phyloP scores from a whole-genome alignment of 2,329 filamentous ascomycete species.

The Gaeumannomyces sp. region DNA sequence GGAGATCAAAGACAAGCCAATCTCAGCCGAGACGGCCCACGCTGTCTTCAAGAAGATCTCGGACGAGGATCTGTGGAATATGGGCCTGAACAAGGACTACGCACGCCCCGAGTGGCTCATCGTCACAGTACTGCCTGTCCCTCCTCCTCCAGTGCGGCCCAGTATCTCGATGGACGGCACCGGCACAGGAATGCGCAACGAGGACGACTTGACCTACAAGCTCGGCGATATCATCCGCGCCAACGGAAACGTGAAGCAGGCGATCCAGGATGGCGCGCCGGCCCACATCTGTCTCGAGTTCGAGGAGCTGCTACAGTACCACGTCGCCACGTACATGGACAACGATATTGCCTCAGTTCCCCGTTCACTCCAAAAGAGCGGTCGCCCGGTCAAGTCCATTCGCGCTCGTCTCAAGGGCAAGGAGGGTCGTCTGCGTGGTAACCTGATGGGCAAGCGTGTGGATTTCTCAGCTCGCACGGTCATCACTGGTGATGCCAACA shows the following conservation, averaged over 20 bases:
- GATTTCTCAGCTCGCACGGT: constrained; percentile 99
- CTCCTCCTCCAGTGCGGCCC: constrained; percentile 88
- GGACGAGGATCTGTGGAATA: constrained; percentile 72
- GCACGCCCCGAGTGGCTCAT: constrained; percentile 98
- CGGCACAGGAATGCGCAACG: constrained; percentile 83
- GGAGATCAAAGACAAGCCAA: constrained; percentile 66
- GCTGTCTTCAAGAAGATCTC: constrained; percentile 82
- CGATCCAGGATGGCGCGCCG: constrained; percentile 84
- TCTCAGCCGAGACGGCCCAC: constrained; percentile 79
- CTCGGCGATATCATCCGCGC: constrained; percentile 96
- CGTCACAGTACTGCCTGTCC: constrained; percentile 87
- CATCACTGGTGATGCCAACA: constrained; percentile 96
- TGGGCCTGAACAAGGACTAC: constrained; percentile 91
- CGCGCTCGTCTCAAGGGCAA: constrained; percentile 97
- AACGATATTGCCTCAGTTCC: constrained; percentile 97
- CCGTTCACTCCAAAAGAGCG: constrained; percentile 92
- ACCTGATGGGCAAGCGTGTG: constrained; percentile 99
- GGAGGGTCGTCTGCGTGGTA: constrained; percentile 94
- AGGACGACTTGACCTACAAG: constrained; percentile 99
- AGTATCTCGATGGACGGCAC: constrained; percentile 97
- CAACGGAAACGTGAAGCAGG: constrained; percentile 89
- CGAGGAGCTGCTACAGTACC: constrained; percentile 87
- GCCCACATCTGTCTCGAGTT: constrained; percentile 89
- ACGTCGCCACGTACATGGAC: constrained; percentile 99
- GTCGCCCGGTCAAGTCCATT: constrained; percentile 92